A percentile compares a stretch with the other conserved stretches of the same genome.
Conservation (phyloP, 306 rosid species). For the Sophora flavescens region DNA sequence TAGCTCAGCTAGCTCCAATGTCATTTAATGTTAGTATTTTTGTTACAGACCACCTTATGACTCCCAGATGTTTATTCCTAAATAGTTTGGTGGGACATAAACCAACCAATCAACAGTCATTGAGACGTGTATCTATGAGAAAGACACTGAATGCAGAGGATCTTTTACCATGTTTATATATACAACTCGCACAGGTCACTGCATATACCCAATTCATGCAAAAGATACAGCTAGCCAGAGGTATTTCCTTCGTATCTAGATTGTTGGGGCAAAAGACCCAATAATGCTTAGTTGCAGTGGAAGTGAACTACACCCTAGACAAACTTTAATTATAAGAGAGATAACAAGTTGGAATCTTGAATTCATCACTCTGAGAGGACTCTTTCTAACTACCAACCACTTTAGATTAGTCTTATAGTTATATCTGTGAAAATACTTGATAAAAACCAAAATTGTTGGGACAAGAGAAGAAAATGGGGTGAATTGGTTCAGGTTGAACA, state of each 20-base stretch:
- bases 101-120: constrained; percentile 30
- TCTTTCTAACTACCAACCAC: no score
- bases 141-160: constrained; percentile 1
- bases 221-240: background rate
- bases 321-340: no score
- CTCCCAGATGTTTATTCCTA: constrained; percentile 23
- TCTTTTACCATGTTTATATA: constrained; percentile 37
- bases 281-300: no score
- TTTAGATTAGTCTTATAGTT: no score
- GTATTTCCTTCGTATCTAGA: background rate
- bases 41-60: no score
- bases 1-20: no score
- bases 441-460: no score
- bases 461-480: background rate
- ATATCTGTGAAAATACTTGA: no score
- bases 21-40: no score
- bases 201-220: constrained; percentile 14
- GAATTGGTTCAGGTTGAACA: background rate
- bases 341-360: no score
- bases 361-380: no score
- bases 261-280: background rate
- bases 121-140: constrained; percentile 17
- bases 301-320: no score
- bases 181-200: background rate
- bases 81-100: constrained; percentile 32